Evolutionary conservation across 352 stramenopile species (phyloP), one percentile per base, ranked within the genome.

Genomic region (Aphanomyces cochlioides): DNA sequence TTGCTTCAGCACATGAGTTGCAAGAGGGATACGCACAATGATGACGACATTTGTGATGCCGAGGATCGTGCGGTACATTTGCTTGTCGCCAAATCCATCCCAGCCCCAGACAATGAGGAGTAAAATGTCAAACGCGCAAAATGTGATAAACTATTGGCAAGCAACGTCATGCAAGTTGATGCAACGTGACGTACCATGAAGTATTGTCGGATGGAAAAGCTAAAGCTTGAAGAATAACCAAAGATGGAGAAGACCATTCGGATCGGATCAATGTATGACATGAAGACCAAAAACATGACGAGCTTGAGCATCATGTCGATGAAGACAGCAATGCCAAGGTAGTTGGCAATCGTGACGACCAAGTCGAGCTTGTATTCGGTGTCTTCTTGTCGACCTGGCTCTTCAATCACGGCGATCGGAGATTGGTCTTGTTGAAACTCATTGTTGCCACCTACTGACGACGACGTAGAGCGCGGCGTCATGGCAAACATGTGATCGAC

Each of bases 401-500:
- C 43, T 47, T 70, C 64, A 40, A 70, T 70, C 17, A 70, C 47
- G n/a, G 64, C 64, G 40, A 70, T 70, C 47, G 64, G 64, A 39
- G 64, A 70, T n/a, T 61, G 53, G n/a, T 12, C 61, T 15, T 5
- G 64, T 28, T 38, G 45, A 63, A 70, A 70, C 21, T 70, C 64
- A 39, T 70, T 45, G 54, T 38, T 48, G 15, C 38, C 38, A 12
- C 6, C 43, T 3, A 10, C 39, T 7, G 41, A 48, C 19, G 17
- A 45, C 17, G 64, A 38, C 17, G 64, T 70, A 17, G 64, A 70
- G 21, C 43, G 64, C 39, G 64, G 64, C 13, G 64, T 70, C 19
- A 70, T 70, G 47, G 64, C 64, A 70, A 70, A 70, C 64, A 70
- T 70, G 64, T 70, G 64, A 8, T 70, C 64, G 7, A 70, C 37